A percentile compares a stretch with the other conserved stretches of the same genome.
These are phyloP conservation scores for Fragilaria radians DNA, from an alignment of 108 stramenopile genomes.

Conservation along the genomic window DNA sequence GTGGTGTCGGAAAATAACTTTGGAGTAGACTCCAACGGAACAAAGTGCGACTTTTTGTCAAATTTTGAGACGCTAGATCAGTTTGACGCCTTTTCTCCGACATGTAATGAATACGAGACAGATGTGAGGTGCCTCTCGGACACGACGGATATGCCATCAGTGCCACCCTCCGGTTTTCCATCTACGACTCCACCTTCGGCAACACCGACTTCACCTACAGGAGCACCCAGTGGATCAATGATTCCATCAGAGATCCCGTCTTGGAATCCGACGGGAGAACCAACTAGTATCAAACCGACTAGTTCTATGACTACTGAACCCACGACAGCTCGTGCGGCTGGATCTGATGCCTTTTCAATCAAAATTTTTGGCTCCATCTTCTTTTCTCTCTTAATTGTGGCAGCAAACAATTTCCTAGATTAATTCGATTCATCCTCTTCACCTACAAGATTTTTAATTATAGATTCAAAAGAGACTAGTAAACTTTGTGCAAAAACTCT, in stretches of 20 bases:
- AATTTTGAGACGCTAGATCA: conserved; percentile 23
- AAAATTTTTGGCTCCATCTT: no score
- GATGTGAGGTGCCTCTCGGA: not conserved
- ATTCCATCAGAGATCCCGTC: not conserved
- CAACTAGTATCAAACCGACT: not conserved
- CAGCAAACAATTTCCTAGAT: no score
- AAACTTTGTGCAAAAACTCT: no score
- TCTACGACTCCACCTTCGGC: not conserved
- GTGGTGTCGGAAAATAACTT: conserved; percentile 15
- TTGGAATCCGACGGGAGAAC: not conserved
- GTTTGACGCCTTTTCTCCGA: conserved; percentile 25
- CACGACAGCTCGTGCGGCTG: no score
- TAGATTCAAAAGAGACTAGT: no score
- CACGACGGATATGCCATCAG: not conserved
- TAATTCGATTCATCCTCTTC: no score
- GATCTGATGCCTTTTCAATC: no score
- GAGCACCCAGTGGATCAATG: not conserved
- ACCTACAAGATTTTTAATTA: no score
- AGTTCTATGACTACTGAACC: no score
- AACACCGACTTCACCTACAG: not conserved
- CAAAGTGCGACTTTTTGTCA: conserved; percentile 18
- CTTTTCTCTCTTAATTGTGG: no score
- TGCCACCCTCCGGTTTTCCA: not conserved
- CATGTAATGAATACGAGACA: conserved; percentile 10
- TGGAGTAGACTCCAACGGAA: conserved; percentile 14